Evolutionary conservation across 768 basidiomycete genomes (phyloP).

Genomic region (Mycena crocata): DNA sequence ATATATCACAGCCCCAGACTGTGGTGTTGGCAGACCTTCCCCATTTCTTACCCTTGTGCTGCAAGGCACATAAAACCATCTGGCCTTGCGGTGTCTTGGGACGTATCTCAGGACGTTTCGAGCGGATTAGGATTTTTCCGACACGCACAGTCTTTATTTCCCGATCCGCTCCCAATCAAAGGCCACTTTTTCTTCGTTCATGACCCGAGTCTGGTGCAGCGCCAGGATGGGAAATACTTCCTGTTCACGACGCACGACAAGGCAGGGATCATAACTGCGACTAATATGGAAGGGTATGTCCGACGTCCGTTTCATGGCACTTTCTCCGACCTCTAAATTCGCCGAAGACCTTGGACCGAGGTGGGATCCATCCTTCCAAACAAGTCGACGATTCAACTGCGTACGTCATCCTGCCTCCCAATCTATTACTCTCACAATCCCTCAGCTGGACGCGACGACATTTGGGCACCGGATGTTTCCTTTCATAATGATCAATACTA

Average conservation of each 20-base stretch:
- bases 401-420: neutral
- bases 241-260: constrained; percentile 31
- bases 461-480: constrained; percentile 30
- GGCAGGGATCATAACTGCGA: constrained; percentile 28
- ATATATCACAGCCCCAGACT: too few species aligned
- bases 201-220: constrained; percentile 28
- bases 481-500: constrained; percentile 21
- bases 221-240: constrained; percentile 27
- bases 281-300: constrained; percentile 16
- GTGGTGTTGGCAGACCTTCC: too few species aligned
- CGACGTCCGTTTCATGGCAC: neutral
- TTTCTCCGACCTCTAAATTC: neutral
- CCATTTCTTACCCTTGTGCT: too few species aligned
- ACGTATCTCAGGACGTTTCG: too few species aligned
- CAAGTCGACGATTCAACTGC: constrained; percentile 27
- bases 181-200: constrained; percentile 29
- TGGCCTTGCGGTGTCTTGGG: too few species aligned
- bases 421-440: neutral
- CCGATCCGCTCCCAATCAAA: constrained; percentile 20
- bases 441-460: constrained; percentile 25
- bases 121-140: too few species aligned
- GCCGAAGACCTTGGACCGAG: constrained; percentile 20
- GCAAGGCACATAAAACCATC: too few species aligned
- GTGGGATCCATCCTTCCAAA: constrained; percentile 23
- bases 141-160: constrained; percentile 5